phyloP scores from a whole-genome alignment of 2,329 filamentous ascomycete genomes.

The Monosporascus ibericus region DNA sequence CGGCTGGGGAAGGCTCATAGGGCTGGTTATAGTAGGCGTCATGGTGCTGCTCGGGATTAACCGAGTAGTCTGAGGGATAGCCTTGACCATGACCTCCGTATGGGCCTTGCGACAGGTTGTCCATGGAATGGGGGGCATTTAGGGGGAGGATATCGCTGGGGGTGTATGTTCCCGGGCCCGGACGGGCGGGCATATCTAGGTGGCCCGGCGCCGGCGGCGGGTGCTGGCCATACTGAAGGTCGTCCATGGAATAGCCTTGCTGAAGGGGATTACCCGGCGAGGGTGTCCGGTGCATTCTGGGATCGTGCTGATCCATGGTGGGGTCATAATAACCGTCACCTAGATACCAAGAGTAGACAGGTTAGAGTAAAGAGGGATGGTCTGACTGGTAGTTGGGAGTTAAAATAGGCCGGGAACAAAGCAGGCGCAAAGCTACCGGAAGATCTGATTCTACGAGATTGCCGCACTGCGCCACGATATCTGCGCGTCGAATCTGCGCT shows the following conservation, averaged over 20 bases:
- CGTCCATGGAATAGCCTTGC: slow-evolving; percentile 75
- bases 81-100: slow-evolving; percentile 44
- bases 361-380: slow-evolving; percentile 7
- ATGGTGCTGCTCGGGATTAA: slow-evolving; percentile 81
- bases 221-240: slow-evolving; percentile 60
- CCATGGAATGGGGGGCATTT: slow-evolving; percentile 66
- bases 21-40: slow-evolving; percentile 81
- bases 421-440: background rate
- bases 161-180: slow-evolving; percentile 45
- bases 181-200: slow-evolving; percentile 64
- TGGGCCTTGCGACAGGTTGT: slow-evolving; percentile 38
- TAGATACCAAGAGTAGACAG: slow-evolving; percentile 17
- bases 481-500: background rate
- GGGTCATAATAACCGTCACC: slow-evolving; percentile 58
- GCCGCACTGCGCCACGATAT: background rate
- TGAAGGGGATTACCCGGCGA: slow-evolving; percentile 70
- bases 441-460: background rate
- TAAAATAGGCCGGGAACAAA: slow-evolving; percentile 2
- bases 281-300: slow-evolving; percentile 50
- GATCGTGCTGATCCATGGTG: slow-evolving; percentile 51
- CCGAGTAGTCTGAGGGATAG: slow-evolving; percentile 59
- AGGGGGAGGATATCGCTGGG: slow-evolving; percentile 72
- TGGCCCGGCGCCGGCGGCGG: slow-evolving; percentile 31
- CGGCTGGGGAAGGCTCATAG: slow-evolving; percentile 63
- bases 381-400: background rate